phyloP scores from a whole-genome alignment of 306 rosid species.

The Carpinus fangiana region DNA sequence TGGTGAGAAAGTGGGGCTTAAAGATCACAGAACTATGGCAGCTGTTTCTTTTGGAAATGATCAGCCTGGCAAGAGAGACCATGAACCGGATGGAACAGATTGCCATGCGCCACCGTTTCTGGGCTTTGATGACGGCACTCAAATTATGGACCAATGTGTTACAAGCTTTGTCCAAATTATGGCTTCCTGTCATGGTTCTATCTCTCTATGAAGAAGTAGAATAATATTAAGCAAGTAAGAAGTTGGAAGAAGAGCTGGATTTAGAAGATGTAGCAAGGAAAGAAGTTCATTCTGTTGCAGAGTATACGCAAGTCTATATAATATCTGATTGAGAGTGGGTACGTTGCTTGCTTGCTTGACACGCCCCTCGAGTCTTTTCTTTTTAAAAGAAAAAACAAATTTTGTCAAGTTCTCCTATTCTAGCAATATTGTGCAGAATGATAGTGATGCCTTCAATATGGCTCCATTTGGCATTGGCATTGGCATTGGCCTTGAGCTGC shows the following conservation, averaged over 20 bases:
- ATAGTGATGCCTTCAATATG: too few species aligned
- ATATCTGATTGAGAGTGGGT: too few species aligned
- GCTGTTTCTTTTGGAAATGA: conserved; percentile 35
- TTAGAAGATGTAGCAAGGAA: conserved; percentile 26
- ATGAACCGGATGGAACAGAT: conserved; percentile 55
- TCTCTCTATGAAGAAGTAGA: neutral
- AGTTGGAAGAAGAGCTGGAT: too few species aligned
- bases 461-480: too few species aligned
- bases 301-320: neutral
- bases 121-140: conserved; percentile 26
- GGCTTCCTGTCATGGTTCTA: conserved; percentile 33
- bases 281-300: neutral
- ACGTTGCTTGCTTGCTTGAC: too few species aligned
- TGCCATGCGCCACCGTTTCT: conserved; percentile 66
- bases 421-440: too few species aligned
- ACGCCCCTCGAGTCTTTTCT: too few species aligned
- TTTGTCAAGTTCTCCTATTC: too few species aligned
- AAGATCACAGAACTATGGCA: conserved; percentile 19
- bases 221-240: neutral
- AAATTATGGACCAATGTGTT: conserved; percentile 31
- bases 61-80: conserved; percentile 47
- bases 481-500: too few species aligned
- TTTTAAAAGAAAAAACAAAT: too few species aligned
- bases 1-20: conserved; percentile 24
- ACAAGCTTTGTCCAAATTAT: neutral